Percentiles rank a stretch among this genome's conserved stretches.
These are phyloP conservation scores for Aspergillus sclerotiicarbonarius DNA, from an alignment of 495 filamentous ascomycete species.

Conservation along the genomic window DNA sequence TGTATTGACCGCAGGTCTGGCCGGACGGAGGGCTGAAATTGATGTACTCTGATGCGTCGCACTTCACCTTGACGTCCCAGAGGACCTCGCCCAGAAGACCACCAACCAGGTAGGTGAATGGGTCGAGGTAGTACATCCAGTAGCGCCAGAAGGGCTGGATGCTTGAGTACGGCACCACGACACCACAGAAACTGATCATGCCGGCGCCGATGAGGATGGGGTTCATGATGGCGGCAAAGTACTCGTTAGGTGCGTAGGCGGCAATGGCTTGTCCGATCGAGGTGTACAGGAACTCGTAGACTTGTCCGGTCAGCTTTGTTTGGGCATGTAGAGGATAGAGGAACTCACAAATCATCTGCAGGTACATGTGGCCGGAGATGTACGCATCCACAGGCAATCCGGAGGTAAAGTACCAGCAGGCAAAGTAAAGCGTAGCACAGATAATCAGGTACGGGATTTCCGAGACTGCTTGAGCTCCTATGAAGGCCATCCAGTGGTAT, in stretches of 20 bases:
- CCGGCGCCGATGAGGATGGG: slow-evolving; percentile 49
- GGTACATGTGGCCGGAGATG: slow-evolving; percentile 46
- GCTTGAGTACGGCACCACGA: slow-evolving; percentile 50
- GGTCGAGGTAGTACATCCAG: slow-evolving; percentile 58
- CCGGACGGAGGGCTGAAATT: slow-evolving; percentile 59
- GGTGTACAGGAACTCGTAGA: slow-evolving; percentile 47
- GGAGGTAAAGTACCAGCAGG: slow-evolving; percentile 59
- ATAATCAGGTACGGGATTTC: slow-evolving; percentile 62
- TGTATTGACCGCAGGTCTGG: slow-evolving; percentile 67
- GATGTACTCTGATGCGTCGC: slow-evolving; percentile 56
- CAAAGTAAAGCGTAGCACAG: slow-evolving; percentile 55
- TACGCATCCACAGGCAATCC: slow-evolving; percentile 44
- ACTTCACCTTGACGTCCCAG: slow-evolving; percentile 52
- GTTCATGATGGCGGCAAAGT: slow-evolving; percentile 54
- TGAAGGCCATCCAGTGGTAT: slow-evolving; percentile 47
- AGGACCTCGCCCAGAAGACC: slow-evolving; percentile 43
- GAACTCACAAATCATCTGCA: slow-evolving; percentile 48
- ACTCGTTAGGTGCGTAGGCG: slow-evolving; percentile 54
- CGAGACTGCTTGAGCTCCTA: slow-evolving; percentile 46
- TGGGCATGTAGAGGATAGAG: slow-evolving; percentile 10
- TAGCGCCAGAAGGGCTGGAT: slow-evolving; percentile 59
- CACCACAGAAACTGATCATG: slow-evolving; percentile 54
- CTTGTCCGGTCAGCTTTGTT: slow-evolving; percentile 22
- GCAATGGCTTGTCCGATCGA: slow-evolving; percentile 48
- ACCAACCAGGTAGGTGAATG: slow-evolving; percentile 55